A percentile compares a stretch with the other conserved stretches of the same genome.
Evolutionary conservation across 2,329 filamentous ascomycete genomes (phyloP).

Genomic region (Penicillium psychrosexuale): DNA sequence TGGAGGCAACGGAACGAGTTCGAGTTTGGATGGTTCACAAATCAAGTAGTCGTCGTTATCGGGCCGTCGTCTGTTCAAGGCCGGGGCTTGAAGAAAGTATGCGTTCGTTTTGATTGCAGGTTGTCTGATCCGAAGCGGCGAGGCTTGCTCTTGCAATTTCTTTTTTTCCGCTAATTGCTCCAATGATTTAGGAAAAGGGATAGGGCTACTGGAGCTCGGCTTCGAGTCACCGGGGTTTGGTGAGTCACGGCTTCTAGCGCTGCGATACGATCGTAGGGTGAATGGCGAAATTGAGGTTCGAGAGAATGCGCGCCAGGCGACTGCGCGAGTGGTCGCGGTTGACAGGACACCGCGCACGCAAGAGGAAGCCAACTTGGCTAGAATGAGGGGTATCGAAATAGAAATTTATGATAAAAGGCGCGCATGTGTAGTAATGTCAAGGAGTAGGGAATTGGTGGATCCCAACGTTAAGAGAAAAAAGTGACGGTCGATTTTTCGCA

Average conservation of each 20-base stretch:
- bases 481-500: not conserved
- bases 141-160: not conserved
- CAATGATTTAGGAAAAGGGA: not conserved
- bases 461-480: not conserved
- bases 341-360: conserved; percentile 29
- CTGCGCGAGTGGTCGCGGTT: conserved; percentile 28
- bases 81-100: conserved; percentile 9
- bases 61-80: not conserved
- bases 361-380: conserved; percentile 40
- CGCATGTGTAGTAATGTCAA: not conserved
- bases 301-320: conserved; percentile 15
- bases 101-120: conserved; percentile 4
- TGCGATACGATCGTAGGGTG: conserved; percentile 11
- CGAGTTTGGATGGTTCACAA: conserved; percentile 20
- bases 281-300: conserved; percentile 7
- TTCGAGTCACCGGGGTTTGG: not conserved
- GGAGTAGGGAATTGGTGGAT: not conserved
- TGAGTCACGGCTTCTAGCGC: not conserved
- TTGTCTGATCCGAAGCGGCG: conserved; percentile 6
- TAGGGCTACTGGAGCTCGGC: not conserved
- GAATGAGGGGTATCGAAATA: not conserved
- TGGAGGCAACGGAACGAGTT: conserved; percentile 3
- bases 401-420: not conserved
- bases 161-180: not conserved
- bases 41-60: conserved; percentile 21